Evolutionary conservation across 179 eudicot genomes (phyloP).

Genomic region (Nepenthes alata): DNA sequence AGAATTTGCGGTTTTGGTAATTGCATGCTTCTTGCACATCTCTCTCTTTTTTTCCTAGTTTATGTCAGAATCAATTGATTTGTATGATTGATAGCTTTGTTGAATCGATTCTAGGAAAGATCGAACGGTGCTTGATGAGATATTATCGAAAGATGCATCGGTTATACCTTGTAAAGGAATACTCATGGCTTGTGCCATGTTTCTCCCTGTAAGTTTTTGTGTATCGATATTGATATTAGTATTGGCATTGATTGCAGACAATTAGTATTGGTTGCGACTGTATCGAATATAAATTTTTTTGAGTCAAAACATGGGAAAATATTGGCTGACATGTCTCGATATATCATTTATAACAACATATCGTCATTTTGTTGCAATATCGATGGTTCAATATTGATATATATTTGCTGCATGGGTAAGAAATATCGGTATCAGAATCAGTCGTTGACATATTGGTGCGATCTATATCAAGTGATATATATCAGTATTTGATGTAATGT

Average conservation of each 20-base stretch:
- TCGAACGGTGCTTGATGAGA: constrained; percentile 47
- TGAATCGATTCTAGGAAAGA: constrained; percentile 44
- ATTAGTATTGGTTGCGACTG: background rate
- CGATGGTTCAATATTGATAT: too few species aligned
- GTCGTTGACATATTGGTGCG: too few species aligned
- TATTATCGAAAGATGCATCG: constrained; percentile 46
- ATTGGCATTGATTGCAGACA: background rate
- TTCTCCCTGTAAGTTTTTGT: constrained; percentile 56
- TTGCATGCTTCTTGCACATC: background rate
- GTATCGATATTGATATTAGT: background rate
- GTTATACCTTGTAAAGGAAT: constrained; percentile 77
- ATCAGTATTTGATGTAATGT: too few species aligned
- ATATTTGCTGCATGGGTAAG: too few species aligned
- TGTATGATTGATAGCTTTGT: background rate
- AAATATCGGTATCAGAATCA: too few species aligned
- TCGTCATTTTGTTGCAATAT: too few species aligned
- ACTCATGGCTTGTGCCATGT: constrained; percentile 71
- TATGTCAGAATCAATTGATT: background rate
- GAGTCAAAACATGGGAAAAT: too few species aligned
- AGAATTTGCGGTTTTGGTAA: constrained; percentile 83
- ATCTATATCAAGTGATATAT: too few species aligned
- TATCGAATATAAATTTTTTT: background rate
- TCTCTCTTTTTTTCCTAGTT: background rate
- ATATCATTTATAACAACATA: too few species aligned
- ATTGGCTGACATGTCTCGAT: too few species aligned